These are phyloP conservation scores for Juglanconis oblonga DNA, from an alignment of 2,329 filamentous ascomycete species.

Conservation along the genomic window DNA sequence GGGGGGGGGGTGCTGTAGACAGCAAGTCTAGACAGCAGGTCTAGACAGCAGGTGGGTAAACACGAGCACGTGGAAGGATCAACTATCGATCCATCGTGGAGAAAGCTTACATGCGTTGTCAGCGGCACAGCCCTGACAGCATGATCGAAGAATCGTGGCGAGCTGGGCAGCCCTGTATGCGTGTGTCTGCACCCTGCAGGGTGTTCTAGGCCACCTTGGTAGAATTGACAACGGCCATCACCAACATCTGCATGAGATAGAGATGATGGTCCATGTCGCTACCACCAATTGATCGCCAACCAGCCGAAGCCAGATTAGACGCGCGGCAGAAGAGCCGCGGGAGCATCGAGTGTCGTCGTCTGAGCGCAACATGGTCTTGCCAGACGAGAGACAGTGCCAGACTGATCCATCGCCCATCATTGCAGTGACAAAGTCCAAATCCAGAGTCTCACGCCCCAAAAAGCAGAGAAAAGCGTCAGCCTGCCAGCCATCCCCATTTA, in stretches of 20 bases:
- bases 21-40: too few relatives aligned
- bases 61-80: slow-evolving; percentile 1
- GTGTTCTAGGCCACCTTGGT: neutral
- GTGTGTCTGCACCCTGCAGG: neutral
- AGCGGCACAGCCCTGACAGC: neutral
- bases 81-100: slow-evolving; percentile 6
- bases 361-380: too few relatives aligned
- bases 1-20: neutral
- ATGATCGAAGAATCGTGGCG: neutral
- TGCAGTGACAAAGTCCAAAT: neutral
- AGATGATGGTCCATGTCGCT: neutral
- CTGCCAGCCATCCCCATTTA: neutral
- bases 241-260: neutral
- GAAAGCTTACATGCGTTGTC: neutral
- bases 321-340: neutral
- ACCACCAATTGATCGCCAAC: neutral
- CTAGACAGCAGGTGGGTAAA: too few relatives aligned
- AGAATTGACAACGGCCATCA: neutral
- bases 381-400: neutral
- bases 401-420: neutral
- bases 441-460: neutral
- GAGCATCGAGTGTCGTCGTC: too few relatives aligned
- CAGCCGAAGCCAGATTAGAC: too few relatives aligned
- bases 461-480: neutral
- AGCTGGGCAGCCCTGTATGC: neutral